Conservation (phyloP, 306 rosid genomes). For the Cucumis sativus region DNA sequence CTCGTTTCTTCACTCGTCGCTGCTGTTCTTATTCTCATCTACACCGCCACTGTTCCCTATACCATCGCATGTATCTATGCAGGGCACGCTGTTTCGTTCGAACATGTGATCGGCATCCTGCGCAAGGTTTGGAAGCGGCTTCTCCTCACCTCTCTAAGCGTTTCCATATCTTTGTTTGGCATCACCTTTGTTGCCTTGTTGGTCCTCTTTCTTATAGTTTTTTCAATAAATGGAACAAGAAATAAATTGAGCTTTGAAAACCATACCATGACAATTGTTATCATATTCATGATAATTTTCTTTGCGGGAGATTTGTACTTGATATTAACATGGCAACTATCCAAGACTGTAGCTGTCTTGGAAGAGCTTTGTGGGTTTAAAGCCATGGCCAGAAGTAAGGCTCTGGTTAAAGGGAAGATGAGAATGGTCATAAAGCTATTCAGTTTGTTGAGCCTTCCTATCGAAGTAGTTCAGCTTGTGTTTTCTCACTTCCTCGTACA, state of each 20-base stretch:
- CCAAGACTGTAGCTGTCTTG: slow-evolving; percentile 47
- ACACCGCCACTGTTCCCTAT: slow-evolving; percentile 17
- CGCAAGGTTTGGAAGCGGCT: slow-evolving; percentile 19
- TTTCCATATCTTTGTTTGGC: not conserved
- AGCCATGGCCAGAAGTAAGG: slow-evolving; percentile 60
- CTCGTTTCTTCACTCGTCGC: not conserved
- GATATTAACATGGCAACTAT: slow-evolving; percentile 44
- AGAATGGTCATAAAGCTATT: slow-evolving; percentile 13
- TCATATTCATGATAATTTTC: not conserved
- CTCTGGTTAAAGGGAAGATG: slow-evolving; percentile 48
- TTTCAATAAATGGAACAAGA: not conserved
- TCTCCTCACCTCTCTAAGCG: slow-evolving; percentile 11
- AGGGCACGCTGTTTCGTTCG: slow-evolving; percentile 8
- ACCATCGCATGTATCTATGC: slow-evolving; percentile 17
- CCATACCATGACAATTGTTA: not conserved
- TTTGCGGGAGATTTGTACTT: slow-evolving; percentile 32
- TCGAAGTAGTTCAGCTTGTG: not conserved
- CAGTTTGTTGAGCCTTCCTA: not conserved
- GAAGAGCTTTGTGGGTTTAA: slow-evolving; percentile 43
- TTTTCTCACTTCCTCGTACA: slow-evolving; percentile 26
- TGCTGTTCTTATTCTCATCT: not conserved
- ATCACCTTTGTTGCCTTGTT: slow-evolving; percentile 19
- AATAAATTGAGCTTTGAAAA: not conserved
- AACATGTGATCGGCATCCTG: not conserved
- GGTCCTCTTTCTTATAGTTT: slow-evolving; percentile 30